phyloP scores from a whole-genome alignment of 2,329 filamentous ascomycete genomes.

The Neonectria hederae region DNA sequence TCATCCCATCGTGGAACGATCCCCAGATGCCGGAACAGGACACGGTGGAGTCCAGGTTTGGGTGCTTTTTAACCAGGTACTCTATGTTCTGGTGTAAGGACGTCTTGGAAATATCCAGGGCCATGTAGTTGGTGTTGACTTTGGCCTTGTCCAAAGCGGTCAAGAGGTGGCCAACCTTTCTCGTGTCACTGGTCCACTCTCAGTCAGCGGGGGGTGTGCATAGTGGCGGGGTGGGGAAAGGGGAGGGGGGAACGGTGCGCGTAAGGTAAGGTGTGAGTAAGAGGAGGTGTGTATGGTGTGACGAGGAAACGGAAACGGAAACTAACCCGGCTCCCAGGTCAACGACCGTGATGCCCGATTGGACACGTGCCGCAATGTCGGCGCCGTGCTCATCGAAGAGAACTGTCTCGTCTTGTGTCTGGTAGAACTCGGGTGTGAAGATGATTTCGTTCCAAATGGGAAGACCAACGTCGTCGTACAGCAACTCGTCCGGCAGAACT shows the following conservation, averaged over 20 bases:
- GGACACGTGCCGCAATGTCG: constrained; percentile 46
- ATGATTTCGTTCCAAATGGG: constrained; percentile 55
- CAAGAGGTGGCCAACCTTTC: constrained; percentile 52
- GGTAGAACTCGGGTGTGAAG: constrained; percentile 51
- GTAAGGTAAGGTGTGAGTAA: not conserved
- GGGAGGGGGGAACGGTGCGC: too few relatives aligned
- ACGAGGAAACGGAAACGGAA: constrained; percentile 1
- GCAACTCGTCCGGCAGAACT: constrained; percentile 51
- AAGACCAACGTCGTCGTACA: constrained; percentile 52
- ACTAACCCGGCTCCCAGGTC: constrained; percentile 56
- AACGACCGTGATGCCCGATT: constrained; percentile 47
- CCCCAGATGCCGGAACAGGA: constrained; percentile 52
- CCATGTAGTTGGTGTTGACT: constrained; percentile 48
- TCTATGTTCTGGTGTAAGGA: constrained; percentile 49
- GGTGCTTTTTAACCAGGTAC: constrained; percentile 45
- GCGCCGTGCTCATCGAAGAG: constrained; percentile 48
- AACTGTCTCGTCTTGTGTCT: constrained; percentile 52
- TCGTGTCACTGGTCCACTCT: constrained; percentile 48
- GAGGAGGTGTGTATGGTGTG: not conserved
- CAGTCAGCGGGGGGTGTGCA: constrained; percentile 26
- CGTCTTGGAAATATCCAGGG: constrained; percentile 51
- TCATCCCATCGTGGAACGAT: constrained; percentile 50
- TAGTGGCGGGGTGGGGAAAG: constrained; percentile 4
- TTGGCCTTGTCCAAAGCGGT: constrained; percentile 46
- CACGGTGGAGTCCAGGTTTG: constrained; percentile 40